phyloP scores from a whole-genome alignment of 257 asterid species.

The Voacanga thouarsii region DNA sequence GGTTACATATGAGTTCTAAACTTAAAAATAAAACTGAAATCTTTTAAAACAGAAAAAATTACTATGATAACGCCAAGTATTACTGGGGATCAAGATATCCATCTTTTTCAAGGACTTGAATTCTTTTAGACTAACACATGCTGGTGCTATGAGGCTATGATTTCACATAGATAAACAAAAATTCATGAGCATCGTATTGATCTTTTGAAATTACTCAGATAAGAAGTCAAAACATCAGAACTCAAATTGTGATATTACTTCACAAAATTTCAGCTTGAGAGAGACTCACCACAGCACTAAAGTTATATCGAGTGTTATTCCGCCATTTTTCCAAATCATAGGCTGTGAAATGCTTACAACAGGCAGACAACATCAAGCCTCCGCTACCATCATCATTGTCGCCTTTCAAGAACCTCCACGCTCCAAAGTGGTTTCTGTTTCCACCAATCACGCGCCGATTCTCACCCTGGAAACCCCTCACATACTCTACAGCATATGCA shows the following conservation, averaged over 20 bases:
- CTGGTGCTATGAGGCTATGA: neutral
- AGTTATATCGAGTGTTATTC: slow-evolving; percentile 55
- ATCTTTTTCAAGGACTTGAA: neutral
- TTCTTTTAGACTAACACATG: neutral
- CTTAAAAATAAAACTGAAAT: neutral
- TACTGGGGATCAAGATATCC: neutral
- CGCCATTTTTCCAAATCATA: slow-evolving; percentile 95
- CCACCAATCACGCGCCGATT: slow-evolving; percentile 8
- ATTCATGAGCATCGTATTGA: neutral
- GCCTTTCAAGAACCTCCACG: slow-evolving; percentile 34
- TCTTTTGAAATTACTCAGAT: neutral
- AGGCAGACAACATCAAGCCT: slow-evolving; percentile 69
- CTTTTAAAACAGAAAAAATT: too few relatives aligned
- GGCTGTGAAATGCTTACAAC: slow-evolving; percentile 93
- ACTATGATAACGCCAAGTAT: too few relatives aligned
- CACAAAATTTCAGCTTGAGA: neutral
- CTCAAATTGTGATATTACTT: neutral
- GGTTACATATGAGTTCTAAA: neutral
- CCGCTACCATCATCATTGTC: slow-evolving; percentile 27
- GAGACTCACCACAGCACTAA: slow-evolving; percentile 72
- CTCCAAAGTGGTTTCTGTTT: slow-evolving; percentile 8
- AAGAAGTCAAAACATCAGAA: neutral
- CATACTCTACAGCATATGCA: slow-evolving; percentile 66
- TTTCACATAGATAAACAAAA: neutral
- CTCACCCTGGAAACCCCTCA: slow-evolving; percentile 59